phyloP scores from a whole-genome alignment of 192 early-diverging fungal species.

The Backusella morwellensis region DNA sequence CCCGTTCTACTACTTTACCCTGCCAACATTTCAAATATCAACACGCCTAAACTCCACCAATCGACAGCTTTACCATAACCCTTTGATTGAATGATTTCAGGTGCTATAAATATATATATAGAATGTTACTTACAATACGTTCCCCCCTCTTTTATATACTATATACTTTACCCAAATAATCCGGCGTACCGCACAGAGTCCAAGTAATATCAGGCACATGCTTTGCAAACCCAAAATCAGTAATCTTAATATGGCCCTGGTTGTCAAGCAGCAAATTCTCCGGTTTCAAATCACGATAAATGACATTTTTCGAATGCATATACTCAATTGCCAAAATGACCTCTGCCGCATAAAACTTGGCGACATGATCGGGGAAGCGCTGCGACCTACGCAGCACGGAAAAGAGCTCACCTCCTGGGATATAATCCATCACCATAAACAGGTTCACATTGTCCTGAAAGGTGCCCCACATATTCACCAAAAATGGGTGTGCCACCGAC shows the following conservation, averaged over 20 bases:
- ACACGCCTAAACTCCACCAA: conserved; percentile 93
- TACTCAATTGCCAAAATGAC: conserved; percentile 77
- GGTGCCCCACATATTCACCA: conserved; percentile 87
- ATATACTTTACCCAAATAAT: conserved; percentile 49
- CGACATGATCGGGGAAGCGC: conserved; percentile 70
- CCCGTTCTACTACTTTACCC: conserved; percentile 42
- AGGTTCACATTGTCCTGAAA: conserved; percentile 93
- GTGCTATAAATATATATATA: conserved; percentile 40
- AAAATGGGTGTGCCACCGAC: conserved; percentile 82
- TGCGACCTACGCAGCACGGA: conserved; percentile 72
- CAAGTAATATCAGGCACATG: conserved; percentile 80
- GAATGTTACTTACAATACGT: not conserved
- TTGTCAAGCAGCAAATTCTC: conserved; percentile 77
- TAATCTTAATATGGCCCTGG: conserved; percentile 81
- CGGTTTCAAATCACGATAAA: conserved; percentile 83
- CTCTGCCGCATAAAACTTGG: conserved; percentile 75
- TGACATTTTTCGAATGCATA: conserved; percentile 70
- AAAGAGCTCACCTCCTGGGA: conserved; percentile 93
- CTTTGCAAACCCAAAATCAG: conserved; percentile 87
- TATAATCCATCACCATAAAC: conserved; percentile 98
- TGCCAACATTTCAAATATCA: conserved; percentile 96
- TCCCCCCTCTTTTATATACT: not conserved
- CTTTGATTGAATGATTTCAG: conserved; percentile 90
- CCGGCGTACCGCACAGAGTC: conserved; percentile 86
- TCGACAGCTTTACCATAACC: conserved; percentile 93